A percentile compares a stretch with the other conserved stretches of the same genome.
These are phyloP conservation scores for Lizonia empirigonia DNA, from an alignment of 2,329 filamentous ascomycete species.

Conservation along the genomic window DNA sequence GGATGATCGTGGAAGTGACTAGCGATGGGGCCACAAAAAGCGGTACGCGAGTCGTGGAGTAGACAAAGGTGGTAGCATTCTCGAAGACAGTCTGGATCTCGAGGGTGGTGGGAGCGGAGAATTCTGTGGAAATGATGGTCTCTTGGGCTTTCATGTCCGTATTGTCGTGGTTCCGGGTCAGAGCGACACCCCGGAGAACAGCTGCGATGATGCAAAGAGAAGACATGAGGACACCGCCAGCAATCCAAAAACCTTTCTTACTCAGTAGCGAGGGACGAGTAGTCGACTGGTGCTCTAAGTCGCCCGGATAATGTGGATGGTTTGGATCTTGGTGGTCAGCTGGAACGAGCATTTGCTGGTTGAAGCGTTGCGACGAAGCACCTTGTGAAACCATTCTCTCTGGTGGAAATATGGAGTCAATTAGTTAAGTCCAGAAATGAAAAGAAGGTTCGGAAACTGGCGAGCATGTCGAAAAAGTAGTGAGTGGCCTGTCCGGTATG, in stretches of 20 bases:
- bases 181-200: neutral
- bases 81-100: neutral
- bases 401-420: neutral
- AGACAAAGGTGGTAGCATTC: neutral
- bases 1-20: neutral
- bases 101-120: neutral
- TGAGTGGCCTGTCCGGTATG: too few species aligned
- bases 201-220: neutral
- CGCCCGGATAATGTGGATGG: neutral
- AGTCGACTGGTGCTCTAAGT: neutral
- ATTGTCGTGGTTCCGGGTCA: neutral
- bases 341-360: neutral
- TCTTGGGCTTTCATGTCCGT: too few species aligned
- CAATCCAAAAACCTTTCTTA: neutral
- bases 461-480: too few species aligned
- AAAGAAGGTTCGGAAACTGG: too few species aligned
- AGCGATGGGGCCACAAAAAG: neutral
- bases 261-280: neutral
- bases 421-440: neutral
- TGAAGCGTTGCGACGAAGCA: neutral
- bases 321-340: constrained; percentile 1
- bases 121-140: too few species aligned
- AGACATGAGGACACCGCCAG: neutral
- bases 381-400: neutral
- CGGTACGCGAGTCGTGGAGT: neutral